Conservation (phyloP, 1,284 basidiomycete species). For the Fomes fomentarius region DNA sequence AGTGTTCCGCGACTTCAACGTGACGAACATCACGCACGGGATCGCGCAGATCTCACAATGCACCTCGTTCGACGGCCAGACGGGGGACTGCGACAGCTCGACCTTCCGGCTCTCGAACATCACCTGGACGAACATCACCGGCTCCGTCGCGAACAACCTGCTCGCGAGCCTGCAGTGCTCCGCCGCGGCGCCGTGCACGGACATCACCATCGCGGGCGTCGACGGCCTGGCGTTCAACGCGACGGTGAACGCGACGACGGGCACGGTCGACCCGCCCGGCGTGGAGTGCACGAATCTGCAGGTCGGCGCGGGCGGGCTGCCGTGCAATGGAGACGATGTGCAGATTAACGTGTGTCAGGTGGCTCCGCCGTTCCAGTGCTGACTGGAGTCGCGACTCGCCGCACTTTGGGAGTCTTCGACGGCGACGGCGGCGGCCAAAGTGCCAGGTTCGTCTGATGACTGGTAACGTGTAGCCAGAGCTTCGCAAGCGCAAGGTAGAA, state of each 20-base stretch:
- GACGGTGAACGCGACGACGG: too few relatives aligned
- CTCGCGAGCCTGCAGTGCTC: conserved; percentile 1
- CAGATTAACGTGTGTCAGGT: too few relatives aligned
- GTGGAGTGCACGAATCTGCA: neutral
- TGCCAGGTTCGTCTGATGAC: too few relatives aligned
- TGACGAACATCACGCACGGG: neutral
- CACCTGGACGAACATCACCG: conserved; percentile 2
- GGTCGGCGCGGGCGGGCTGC: neutral
- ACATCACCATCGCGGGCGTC: neutral
- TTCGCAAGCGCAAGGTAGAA: too few relatives aligned
- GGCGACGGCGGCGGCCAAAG: too few relatives aligned
- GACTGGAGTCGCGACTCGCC: too few relatives aligned
- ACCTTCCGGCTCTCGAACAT: conserved; percentile 1
- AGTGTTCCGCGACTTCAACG: neutral
- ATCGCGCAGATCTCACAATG: neutral
- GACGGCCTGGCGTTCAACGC: neutral
- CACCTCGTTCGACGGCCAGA: neutral
- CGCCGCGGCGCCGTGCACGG: neutral
- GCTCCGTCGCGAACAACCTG: neutral
- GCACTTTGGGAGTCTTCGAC: too few relatives aligned
- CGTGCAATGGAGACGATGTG: neutral
- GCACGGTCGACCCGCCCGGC: neutral
- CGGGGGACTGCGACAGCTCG: conserved; percentile 4
- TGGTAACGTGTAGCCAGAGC: too few relatives aligned
- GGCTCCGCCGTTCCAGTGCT: too few relatives aligned